Evolutionary conservation across 495 filamentous ascomycete species (phyloP).

Genomic region (Penicillium canariense): DNA sequence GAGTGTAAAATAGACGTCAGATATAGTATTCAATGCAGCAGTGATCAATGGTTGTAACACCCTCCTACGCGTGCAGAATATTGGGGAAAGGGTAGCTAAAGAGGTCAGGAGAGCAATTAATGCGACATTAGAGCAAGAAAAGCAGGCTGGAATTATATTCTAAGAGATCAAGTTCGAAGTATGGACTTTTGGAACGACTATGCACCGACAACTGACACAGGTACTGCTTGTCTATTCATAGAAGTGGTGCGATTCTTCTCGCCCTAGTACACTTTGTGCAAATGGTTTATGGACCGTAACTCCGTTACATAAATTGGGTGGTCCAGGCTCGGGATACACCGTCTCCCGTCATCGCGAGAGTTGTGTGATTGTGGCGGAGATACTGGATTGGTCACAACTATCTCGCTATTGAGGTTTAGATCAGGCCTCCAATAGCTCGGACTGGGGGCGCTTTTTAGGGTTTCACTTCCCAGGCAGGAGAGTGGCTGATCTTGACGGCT

Average conservation of each 20-base stretch:
- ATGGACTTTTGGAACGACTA: no score
- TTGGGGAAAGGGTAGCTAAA: not conserved
- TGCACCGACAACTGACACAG: no score
- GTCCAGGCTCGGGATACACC: slow-evolving; percentile 6
- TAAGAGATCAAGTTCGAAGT: no score
- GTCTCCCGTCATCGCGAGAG: slow-evolving; percentile 5
- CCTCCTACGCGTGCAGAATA: not conserved
- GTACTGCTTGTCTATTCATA: no score
- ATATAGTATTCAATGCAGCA: not conserved
- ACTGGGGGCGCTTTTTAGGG: not conserved
- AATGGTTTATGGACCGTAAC: slow-evolving; percentile 13
- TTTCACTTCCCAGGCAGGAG: slow-evolving; percentile 2
- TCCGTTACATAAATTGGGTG: not conserved
- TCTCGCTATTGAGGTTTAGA: slow-evolving; percentile 1
- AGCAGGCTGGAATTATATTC: no score
- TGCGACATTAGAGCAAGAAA: no score
- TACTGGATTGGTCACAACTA: not conserved
- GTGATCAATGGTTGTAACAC: not conserved
- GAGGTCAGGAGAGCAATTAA: no score
- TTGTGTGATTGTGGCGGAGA: not conserved
- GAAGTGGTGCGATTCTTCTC: no score
- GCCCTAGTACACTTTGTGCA: not conserved
- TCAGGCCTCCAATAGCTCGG: slow-evolving; percentile 15
- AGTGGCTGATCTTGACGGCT: not conserved
- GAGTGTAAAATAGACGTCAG: not conserved